phyloP scores from a whole-genome alignment of 164 flowering plant species.

The Umbilicus rupestris region DNA sequence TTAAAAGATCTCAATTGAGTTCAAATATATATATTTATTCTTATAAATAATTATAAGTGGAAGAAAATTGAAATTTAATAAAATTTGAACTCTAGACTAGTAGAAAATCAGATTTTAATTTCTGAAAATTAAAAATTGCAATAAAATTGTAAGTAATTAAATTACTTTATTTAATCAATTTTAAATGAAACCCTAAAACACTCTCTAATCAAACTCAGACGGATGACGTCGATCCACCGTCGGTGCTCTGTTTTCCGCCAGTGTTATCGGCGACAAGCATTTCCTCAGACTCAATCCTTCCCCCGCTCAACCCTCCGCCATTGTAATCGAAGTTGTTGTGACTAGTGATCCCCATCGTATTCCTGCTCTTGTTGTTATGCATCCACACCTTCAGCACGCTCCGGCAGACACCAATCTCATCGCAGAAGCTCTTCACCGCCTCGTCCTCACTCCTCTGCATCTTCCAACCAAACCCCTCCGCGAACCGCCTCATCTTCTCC shows the following conservation, averaged over 20 bases:
- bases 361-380: conserved; percentile 60
- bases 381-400: conserved; percentile 79
- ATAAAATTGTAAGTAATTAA: not conserved
- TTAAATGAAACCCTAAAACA: not conserved
- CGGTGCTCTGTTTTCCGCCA: conserved; percentile 4
- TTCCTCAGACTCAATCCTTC: not conserved
- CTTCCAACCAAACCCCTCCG: conserved; percentile 70
- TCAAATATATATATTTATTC: no score
- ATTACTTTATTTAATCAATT: not conserved
- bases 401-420: conserved; percentile 48
- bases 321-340: not conserved
- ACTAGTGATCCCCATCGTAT: conserved; percentile 6
- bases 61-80: no score
- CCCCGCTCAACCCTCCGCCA: not conserved
- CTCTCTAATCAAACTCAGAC: not conserved
- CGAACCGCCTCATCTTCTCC: conserved; percentile 50
- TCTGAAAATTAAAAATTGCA: not conserved
- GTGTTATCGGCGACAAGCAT: conserved; percentile 1
- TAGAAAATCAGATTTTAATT: not conserved
- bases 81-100: no score
- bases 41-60: no score
- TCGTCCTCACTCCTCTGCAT: conserved; percentile 49
- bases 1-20: no score
- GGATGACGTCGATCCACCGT: not conserved
- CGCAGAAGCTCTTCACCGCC: conserved; percentile 46